Evolutionary conservation across 2,329 filamentous ascomycete species (phyloP).

Genomic region (Chrysosphaeria jannelii): DNA sequence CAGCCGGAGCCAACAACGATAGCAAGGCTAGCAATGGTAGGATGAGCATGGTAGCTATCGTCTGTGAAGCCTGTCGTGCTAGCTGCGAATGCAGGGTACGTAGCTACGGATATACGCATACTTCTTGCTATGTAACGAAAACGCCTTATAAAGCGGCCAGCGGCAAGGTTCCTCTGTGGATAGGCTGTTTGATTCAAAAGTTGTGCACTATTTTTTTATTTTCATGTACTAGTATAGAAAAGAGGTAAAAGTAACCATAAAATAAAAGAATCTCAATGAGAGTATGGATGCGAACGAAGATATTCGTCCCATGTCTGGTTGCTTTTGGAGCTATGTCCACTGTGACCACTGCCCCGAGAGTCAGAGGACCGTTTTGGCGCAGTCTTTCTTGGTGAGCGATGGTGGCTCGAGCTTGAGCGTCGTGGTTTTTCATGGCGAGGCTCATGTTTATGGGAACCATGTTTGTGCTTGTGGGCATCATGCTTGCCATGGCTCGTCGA

Average conservation of each 20-base stretch:
- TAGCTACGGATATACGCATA: too few relatives aligned
- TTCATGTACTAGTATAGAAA: background rate
- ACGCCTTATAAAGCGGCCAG: too few relatives aligned
- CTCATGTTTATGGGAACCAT: background rate
- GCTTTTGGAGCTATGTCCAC: too few relatives aligned
- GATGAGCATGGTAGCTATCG: too few relatives aligned
- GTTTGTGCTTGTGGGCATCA: background rate
- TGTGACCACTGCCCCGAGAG: background rate
- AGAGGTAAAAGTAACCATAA: background rate
- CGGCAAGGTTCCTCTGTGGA: too few relatives aligned
- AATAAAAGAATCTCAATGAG: too few relatives aligned
- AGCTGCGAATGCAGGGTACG: too few relatives aligned
- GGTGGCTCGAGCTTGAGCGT: background rate
- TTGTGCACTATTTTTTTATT: too few relatives aligned
- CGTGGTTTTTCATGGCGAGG: background rate
- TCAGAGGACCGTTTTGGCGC: background rate
- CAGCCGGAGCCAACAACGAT: background rate
- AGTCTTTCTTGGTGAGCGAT: background rate
- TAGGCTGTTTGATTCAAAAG: too few relatives aligned
- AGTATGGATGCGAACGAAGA: background rate
- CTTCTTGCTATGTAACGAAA: too few relatives aligned
- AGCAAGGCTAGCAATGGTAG: constrained; percentile 1
- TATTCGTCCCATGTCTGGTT: constrained; percentile 4
- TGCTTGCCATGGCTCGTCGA: background rate
- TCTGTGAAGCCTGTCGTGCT: too few relatives aligned